phyloP scores from a whole-genome alignment of 192 early-diverging fungal genomes.

The Podila epicladia region DNA sequence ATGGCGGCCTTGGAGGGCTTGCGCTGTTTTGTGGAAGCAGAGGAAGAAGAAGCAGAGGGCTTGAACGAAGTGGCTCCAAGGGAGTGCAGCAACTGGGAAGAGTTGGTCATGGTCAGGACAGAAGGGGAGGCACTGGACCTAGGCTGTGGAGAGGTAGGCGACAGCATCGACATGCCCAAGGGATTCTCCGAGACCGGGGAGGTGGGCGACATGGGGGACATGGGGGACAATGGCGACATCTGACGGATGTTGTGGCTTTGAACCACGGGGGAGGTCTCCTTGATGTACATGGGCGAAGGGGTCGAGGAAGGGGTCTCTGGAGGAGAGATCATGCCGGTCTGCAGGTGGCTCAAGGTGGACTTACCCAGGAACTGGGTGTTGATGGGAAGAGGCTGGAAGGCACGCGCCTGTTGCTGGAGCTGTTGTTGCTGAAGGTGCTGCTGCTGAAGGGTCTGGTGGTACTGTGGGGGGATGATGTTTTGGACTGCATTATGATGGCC shows the following conservation, averaged over 20 bases:
- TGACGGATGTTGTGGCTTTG: not conserved
- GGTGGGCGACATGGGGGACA: constrained; percentile 11
- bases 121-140: not conserved
- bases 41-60: constrained; percentile 60
- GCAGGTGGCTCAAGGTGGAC: too few species aligned
- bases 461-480: constrained; percentile 10
- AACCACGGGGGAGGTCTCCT: not conserved
- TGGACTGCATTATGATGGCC: constrained; percentile 9
- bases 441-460: not conserved
- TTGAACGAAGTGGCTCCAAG: not conserved
- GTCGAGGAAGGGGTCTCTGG: constrained; percentile 36
- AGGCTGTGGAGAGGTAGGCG: not conserved
- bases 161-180: not conserved
- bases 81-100: not conserved
- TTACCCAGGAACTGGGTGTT: not conserved
- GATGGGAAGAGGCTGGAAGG: not conserved
- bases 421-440: not conserved
- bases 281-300: constrained; percentile 8
- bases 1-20: constrained; percentile 30
- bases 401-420: not conserved
- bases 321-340: constrained; percentile 25
- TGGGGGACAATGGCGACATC: constrained; percentile 8
- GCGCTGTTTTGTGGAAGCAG: constrained; percentile 26
- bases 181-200: not conserved
- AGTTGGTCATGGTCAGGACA: constrained; percentile 1